Conservation (phyloP, 2,329 filamentous ascomycete genomes). For the Xylaria polymorpha region DNA sequence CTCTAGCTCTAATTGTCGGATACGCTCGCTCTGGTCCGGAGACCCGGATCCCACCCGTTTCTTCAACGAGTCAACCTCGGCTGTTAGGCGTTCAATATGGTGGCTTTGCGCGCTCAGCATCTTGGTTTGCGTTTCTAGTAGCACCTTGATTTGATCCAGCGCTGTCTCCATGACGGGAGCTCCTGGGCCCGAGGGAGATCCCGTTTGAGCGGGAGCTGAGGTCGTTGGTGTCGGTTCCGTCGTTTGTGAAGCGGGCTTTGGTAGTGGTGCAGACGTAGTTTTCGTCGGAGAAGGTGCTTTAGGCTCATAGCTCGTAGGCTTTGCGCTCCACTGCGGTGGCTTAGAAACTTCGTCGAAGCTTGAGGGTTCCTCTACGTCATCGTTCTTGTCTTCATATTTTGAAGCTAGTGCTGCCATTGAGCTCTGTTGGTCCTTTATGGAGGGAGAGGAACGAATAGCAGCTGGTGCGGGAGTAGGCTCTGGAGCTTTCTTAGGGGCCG, state of each 20-base stretch:
- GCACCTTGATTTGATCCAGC: slow-evolving; percentile 79
- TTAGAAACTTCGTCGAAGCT: slow-evolving; percentile 89
- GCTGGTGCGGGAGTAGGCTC: slow-evolving; percentile 63
- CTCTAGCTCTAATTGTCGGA: slow-evolving; percentile 74
- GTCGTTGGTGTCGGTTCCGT: slow-evolving; percentile 53
- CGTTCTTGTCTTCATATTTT: slow-evolving; percentile 80
- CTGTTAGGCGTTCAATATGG: slow-evolving; percentile 76
- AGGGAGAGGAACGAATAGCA: slow-evolving; percentile 69
- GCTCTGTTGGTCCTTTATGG: slow-evolving; percentile 84
- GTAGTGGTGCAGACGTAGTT: slow-evolving; percentile 53
- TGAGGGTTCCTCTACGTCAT: slow-evolving; percentile 74
- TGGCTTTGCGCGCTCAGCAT: slow-evolving; percentile 81
- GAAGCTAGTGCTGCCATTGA: slow-evolving; percentile 87
- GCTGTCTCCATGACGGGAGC: slow-evolving; percentile 70
- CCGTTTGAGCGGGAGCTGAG: slow-evolving; percentile 54
- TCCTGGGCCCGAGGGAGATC: slow-evolving; percentile 49
- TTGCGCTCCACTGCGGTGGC: slow-evolving; percentile 71
- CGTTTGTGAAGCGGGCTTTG: slow-evolving; percentile 59
- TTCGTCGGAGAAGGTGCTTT: slow-evolving; percentile 48
- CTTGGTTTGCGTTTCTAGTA: slow-evolving; percentile 81
- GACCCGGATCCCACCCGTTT: slow-evolving; percentile 72
- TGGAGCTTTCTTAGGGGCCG: slow-evolving; percentile 66
- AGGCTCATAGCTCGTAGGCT: slow-evolving; percentile 47
- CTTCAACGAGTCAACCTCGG: slow-evolving; percentile 85
- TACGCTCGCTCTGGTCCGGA: slow-evolving; percentile 74